Conservation (phyloP, 2,329 filamentous ascomycete species). For the Scopulariopsis brevicaulis region DNA sequence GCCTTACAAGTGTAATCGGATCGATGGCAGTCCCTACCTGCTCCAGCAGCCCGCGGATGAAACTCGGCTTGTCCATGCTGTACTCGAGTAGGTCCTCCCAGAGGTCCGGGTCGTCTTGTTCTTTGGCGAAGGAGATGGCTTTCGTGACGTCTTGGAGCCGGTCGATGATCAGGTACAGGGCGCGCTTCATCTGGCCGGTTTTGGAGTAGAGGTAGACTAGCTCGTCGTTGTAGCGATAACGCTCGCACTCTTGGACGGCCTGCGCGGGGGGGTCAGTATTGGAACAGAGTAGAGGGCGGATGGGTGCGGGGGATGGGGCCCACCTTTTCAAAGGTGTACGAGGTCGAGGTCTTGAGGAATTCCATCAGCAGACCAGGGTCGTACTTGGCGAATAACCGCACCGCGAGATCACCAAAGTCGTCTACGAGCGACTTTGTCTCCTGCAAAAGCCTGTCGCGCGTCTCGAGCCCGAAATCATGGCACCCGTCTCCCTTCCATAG, state of each 20-base stretch:
- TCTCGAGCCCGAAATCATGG: constrained; percentile 38
- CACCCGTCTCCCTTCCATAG: constrained; percentile 72
- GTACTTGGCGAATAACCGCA: constrained; percentile 77
- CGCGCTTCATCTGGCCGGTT: constrained; percentile 85
- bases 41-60: constrained; percentile 84
- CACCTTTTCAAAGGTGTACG: constrained; percentile 75
- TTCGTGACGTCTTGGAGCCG: constrained; percentile 84
- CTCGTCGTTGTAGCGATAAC: constrained; percentile 72
- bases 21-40: constrained; percentile 92
- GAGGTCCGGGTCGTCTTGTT: constrained; percentile 80
- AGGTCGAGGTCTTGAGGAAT: constrained; percentile 73
- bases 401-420: constrained; percentile 74
- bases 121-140: constrained; percentile 89
- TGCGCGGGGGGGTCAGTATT: constrained; percentile 11
- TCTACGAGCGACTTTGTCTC: constrained; percentile 65
- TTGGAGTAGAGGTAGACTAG: constrained; percentile 94
- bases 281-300: background rate
- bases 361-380: constrained; percentile 74
- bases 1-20: constrained; percentile 76
- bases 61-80: constrained; percentile 93
- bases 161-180: constrained; percentile 86
- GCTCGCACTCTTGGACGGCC: constrained; percentile 70
- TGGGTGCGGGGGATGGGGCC: constrained; percentile 3
- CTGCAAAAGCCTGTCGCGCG: constrained; percentile 42
- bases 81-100: constrained; percentile 95